Percentiles rank a stretch among this genome's conserved stretches.
These are phyloP conservation scores for Darksidea phi DNA, from an alignment of 495 filamentous ascomycete species.

Conservation along the genomic window DNA sequence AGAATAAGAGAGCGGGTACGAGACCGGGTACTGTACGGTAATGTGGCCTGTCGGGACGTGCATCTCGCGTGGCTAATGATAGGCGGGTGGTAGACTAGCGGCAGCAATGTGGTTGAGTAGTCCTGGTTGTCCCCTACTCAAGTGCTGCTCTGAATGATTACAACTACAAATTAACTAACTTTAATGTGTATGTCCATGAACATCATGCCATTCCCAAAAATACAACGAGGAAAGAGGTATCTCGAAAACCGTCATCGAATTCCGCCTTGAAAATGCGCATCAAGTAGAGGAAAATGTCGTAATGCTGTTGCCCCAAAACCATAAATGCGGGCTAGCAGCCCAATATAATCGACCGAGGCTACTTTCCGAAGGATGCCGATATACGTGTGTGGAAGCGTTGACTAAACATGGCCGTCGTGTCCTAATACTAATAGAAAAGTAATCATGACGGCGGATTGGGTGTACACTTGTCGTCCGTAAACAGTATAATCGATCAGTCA, in stretches of 20 bases:
- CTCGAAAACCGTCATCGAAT: background rate
- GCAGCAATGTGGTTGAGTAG: background rate
- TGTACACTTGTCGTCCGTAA: constrained; percentile 14
- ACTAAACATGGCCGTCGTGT: background rate
- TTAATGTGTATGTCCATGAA: background rate
- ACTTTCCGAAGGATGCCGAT: background rate
- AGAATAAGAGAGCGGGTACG: too few relatives aligned
- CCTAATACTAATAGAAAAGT: background rate
- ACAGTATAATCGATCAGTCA: constrained; percentile 7
- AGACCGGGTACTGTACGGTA: too few relatives aligned
- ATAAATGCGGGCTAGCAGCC: background rate
- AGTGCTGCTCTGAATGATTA: constrained; percentile 16
- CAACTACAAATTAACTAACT: constrained; percentile 13
- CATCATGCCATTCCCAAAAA: background rate
- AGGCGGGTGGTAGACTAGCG: too few relatives aligned
- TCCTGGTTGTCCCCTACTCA: background rate
- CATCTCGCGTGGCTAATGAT: too few relatives aligned
- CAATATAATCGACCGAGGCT: background rate
- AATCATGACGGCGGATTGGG: background rate
- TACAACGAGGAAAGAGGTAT: constrained; percentile 5
- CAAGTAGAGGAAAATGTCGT: constrained; percentile 1
- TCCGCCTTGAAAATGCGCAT: background rate
- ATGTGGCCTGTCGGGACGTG: too few relatives aligned
- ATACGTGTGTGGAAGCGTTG: background rate
- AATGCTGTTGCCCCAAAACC: background rate